phyloP scores from a whole-genome alignment of 495 filamentous ascomycete species.

The Aspergillus carlsbadensis region DNA sequence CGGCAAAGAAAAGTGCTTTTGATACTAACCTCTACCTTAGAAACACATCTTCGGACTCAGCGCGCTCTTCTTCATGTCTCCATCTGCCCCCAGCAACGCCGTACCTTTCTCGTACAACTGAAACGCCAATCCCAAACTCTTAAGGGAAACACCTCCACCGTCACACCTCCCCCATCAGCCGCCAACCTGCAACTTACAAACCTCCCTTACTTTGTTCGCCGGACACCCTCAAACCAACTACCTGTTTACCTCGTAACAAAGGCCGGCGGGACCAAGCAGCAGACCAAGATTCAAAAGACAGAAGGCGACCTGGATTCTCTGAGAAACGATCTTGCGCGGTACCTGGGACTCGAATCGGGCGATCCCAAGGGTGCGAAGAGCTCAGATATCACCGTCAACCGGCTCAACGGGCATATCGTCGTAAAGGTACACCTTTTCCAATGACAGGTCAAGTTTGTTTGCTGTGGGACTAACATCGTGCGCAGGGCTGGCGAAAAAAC shows the following conservation, averaged over 20 bases:
- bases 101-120: constrained; percentile 44
- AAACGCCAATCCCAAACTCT: constrained; percentile 40
- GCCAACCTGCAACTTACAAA: constrained; percentile 36
- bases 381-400: constrained; percentile 54
- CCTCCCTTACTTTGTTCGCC: constrained; percentile 70
- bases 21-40: constrained; percentile 21
- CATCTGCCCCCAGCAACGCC: constrained; percentile 30
- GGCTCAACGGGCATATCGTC: constrained; percentile 60
- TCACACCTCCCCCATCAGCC: constrained; percentile 22
- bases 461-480: not conserved
- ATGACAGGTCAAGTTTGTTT: not conserved
- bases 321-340: constrained; percentile 46
- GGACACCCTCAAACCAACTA: constrained; percentile 67
- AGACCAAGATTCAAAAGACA: constrained; percentile 75
- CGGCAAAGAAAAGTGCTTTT: constrained; percentile 1
- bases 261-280: constrained; percentile 71
- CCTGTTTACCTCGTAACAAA: constrained; percentile 78
- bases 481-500: constrained; percentile 51
- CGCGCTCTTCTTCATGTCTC: constrained; percentile 15
- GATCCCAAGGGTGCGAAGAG: constrained; percentile 27
- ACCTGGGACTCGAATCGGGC: constrained; percentile 45
- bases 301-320: constrained; percentile 66
- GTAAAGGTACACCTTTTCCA: constrained; percentile 51
- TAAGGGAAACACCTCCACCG: constrained; percentile 33
- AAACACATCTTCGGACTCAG: constrained; percentile 21